These are phyloP conservation scores for Chloris gayana DNA, from an alignment of 176 grass and related monocot genomes.

Conservation along the genomic window DNA sequence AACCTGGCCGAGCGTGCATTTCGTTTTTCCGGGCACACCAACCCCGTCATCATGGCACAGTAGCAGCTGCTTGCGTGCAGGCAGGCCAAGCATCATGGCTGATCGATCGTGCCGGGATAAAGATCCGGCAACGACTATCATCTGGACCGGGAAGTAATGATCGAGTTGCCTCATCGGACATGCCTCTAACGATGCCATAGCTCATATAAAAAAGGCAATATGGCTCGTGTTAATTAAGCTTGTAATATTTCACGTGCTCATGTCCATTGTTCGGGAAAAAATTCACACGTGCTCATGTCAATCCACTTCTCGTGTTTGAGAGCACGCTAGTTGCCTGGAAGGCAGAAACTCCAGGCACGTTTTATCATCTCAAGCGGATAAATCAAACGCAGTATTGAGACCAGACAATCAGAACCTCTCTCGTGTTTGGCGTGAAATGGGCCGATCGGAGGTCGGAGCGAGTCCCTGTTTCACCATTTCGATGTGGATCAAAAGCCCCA, in stretches of 20 bases:
- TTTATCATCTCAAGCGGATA: not conserved
- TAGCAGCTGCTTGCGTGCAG: constrained; percentile 30
- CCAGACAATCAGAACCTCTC: not conserved
- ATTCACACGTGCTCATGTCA: too few species aligned
- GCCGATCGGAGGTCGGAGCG: not conserved
- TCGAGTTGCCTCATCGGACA: not conserved
- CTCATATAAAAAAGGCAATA: not conserved
- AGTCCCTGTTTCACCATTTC: not conserved
- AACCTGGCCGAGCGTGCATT: not conserved
- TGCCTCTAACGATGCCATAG: too few species aligned
- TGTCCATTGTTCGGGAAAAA: too few species aligned
- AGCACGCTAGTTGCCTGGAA: not conserved
- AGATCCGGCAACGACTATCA: not conserved
- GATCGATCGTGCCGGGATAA: constrained; percentile 13
- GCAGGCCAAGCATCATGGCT: constrained; percentile 50
- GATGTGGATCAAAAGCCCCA: constrained; percentile 8
- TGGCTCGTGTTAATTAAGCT: not conserved
- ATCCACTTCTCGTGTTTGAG: not conserved
- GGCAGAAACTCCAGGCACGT: not conserved
- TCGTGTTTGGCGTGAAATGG: not conserved
- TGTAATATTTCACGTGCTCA: too few species aligned
- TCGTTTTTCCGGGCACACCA: constrained; percentile 25
- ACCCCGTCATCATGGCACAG: constrained; percentile 33
- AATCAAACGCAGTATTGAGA: not conserved
- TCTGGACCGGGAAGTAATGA: not conserved